Percentiles rank a stretch among this genome's conserved stretches.
These are phyloP conservation scores for Candida pseudoviswanathii DNA, from an alignment of 1,139 yeast species.

Conservation along the genomic window DNA sequence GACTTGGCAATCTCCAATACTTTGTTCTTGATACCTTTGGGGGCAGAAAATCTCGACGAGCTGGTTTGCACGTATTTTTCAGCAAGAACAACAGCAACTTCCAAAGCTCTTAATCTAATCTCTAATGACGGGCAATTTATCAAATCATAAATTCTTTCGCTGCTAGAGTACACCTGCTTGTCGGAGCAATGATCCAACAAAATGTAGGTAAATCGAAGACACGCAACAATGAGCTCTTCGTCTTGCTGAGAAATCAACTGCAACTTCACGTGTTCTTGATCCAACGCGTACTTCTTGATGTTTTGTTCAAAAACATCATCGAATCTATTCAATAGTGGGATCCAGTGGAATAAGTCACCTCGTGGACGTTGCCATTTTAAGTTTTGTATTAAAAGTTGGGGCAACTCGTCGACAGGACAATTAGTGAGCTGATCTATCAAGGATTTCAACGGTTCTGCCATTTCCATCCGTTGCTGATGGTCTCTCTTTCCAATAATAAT, in stretches of 20 bases:
- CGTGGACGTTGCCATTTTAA: slow-evolving; percentile 64
- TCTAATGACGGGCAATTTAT: slow-evolving; percentile 61
- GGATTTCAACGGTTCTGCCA: slow-evolving; percentile 36
- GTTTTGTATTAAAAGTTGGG: slow-evolving; percentile 29
- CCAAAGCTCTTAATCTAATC: slow-evolving; percentile 63
- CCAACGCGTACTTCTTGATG: slow-evolving; percentile 57
- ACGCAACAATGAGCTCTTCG: slow-evolving; percentile 45
- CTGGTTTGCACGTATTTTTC: slow-evolving; percentile 54
- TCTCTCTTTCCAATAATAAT: slow-evolving; percentile 40
- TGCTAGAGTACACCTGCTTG: slow-evolving; percentile 66
- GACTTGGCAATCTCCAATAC: slow-evolving; percentile 55
- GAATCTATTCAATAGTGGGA: slow-evolving; percentile 71
- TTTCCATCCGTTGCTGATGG: slow-evolving; percentile 34
- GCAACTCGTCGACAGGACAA: slow-evolving; percentile 35
- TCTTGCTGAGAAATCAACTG: slow-evolving; percentile 50
- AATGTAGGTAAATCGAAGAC: slow-evolving; percentile 63
- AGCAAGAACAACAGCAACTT: slow-evolving; percentile 61
- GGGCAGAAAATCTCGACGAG: slow-evolving; percentile 44
- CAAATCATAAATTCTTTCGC: slow-evolving; percentile 62
- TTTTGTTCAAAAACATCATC: slow-evolving; percentile 63
- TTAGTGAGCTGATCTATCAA: slow-evolving; percentile 38
- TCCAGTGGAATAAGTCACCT: slow-evolving; percentile 79
- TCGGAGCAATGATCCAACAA: slow-evolving; percentile 73
- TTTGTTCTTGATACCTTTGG: slow-evolving; percentile 44
- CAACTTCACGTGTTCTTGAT: slow-evolving; percentile 48